Evolutionary conservation across 345 rosid genomes (phyloP).

Genomic region (Ceriops tagal): DNA sequence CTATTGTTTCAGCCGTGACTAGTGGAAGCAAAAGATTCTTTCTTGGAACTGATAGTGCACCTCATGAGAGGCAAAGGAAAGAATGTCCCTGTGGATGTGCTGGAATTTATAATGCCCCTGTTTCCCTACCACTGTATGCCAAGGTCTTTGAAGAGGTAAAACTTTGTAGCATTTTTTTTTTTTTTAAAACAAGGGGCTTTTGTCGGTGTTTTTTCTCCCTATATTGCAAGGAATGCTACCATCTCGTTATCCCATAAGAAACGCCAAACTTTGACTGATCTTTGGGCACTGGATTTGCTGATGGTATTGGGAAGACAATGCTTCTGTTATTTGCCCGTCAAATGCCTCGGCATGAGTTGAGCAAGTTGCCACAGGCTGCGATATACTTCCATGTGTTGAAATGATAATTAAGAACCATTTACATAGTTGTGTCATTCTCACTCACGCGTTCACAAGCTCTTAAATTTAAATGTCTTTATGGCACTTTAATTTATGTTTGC

Average conservation of each 20-base stretch:
- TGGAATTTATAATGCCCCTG: constrained; percentile 75
- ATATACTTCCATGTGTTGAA: too few relatives aligned
- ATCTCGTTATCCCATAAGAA: too few relatives aligned
- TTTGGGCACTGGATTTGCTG: constrained; percentile 1
- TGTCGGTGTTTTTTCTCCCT: background rate
- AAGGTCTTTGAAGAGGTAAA: constrained; percentile 78
- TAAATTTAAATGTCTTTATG: background rate
- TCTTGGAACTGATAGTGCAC: constrained; percentile 99
- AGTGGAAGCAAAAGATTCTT: constrained; percentile 82
- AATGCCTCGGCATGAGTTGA: too few relatives aligned
- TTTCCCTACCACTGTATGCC: constrained; percentile 65
- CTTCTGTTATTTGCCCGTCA: background rate
- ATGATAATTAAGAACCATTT: background rate
- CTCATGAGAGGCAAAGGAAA: constrained; percentile 75
- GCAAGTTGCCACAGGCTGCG: too few relatives aligned
- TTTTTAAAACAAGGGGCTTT: background rate
- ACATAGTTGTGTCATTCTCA: background rate
- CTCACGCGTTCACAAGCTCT: background rate
- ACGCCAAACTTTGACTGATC: background rate
- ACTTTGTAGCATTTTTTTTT: background rate
- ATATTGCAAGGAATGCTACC: too few relatives aligned
- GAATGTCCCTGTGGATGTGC: constrained; percentile 93
- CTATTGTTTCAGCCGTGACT: constrained; percentile 85
- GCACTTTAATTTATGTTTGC: background rate
- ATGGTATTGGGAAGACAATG: background rate